These are phyloP conservation scores for Arabidopsis hybrid DNA, from an alignment of 441 rosid genomes.

Conservation along the genomic window DNA sequence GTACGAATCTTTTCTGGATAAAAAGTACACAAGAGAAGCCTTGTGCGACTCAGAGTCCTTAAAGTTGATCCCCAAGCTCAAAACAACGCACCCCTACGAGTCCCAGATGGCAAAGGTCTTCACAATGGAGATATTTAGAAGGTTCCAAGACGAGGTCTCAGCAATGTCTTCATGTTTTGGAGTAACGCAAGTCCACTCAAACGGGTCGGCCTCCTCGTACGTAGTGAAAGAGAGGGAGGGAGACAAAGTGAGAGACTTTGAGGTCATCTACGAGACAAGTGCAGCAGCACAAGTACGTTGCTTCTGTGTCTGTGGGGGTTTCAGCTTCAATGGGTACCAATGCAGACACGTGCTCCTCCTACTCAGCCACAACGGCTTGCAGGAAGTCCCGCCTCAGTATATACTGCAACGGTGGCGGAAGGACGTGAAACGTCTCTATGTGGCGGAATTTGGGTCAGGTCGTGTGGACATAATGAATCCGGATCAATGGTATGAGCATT, in stretches of 20 bases:
- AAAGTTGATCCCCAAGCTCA: constrained; percentile 54
- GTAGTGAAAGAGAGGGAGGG: constrained; percentile 62
- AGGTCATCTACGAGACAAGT: constrained; percentile 68
- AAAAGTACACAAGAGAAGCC: constrained; percentile 63
- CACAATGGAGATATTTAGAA: constrained; percentile 67
- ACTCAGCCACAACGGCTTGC: constrained; percentile 63
- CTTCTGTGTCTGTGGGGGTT: constrained; percentile 77
- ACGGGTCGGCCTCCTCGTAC: constrained; percentile 58
- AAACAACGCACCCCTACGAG: constrained; percentile 67
- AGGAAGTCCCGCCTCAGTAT: constrained; percentile 77
- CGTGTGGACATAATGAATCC: constrained; percentile 67
- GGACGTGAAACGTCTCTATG: constrained; percentile 69
- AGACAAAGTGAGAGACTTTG: constrained; percentile 58
- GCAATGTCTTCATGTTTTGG: constrained; percentile 75
- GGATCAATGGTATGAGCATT: constrained; percentile 81
- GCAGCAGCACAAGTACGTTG: constrained; percentile 71
- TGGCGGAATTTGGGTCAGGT: constrained; percentile 61
- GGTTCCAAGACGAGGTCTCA: constrained; percentile 75
- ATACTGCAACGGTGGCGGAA: constrained; percentile 80
- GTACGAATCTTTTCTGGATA: constrained; percentile 62
- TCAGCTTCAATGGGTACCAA: constrained; percentile 70
- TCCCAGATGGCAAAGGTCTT: constrained; percentile 77
- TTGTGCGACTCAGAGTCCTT: constrained; percentile 63
- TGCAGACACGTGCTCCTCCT: constrained; percentile 72
- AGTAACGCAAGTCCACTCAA: constrained; percentile 56